A percentile compares a stretch with the other conserved stretches of the same genome.
These are phyloP conservation scores for Nemania diffusa DNA, from an alignment of 2,329 filamentous ascomycete genomes.

Conservation along the genomic window DNA sequence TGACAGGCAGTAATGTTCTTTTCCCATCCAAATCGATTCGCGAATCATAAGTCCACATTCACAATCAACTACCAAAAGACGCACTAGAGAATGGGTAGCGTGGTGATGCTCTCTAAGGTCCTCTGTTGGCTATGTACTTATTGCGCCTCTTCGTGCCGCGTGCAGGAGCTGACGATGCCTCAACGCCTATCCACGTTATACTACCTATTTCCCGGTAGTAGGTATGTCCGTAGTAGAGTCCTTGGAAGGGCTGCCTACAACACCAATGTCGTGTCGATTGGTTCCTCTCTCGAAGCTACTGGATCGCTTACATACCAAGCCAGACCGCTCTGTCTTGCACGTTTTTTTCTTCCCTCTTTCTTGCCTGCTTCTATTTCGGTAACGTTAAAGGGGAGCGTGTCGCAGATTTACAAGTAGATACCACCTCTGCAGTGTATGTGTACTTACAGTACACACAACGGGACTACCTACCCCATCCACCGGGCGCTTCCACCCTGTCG, in stretches of 20 bases:
- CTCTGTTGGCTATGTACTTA: conserved; percentile 5
- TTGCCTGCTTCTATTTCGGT: conserved; percentile 22
- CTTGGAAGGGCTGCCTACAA: neutral
- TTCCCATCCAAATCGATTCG: neutral
- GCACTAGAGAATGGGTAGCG: neutral
- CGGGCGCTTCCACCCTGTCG: conserved; percentile 18
- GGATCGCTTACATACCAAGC: neutral
- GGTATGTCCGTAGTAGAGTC: neutral
- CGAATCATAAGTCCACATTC: neutral
- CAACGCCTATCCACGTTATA: neutral
- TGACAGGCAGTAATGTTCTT: conserved; percentile 12
- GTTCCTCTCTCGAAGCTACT: neutral
- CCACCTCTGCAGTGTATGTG: neutral
- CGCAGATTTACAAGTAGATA: neutral
- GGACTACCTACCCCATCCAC: conserved; percentile 21
- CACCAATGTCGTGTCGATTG: neutral
- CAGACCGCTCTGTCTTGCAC: neutral
- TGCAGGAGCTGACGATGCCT: conserved; percentile 9
- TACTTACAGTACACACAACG: neutral
- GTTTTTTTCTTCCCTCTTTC: neutral
- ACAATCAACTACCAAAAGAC: neutral
- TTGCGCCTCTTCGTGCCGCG: conserved; percentile 23
- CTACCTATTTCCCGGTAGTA: neutral
- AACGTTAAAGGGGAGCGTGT: neutral
- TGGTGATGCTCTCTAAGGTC: neutral